Evolutionary conservation across 768 basidiomycete genomes (phyloP).

Genomic region (Sarcomyxa edulis): DNA sequence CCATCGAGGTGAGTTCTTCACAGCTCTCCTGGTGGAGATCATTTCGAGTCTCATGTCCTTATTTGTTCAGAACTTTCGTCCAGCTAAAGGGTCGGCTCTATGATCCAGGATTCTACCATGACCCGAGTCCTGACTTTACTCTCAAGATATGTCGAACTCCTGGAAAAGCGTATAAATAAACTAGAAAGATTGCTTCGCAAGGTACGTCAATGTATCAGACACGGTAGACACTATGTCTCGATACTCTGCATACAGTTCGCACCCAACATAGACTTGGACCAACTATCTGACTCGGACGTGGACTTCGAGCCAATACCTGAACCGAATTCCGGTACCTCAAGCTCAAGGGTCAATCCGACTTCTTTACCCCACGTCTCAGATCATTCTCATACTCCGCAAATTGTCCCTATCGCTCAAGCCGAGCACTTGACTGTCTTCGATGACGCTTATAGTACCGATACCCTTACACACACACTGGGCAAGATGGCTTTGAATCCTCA

Average conservation of each 20-base stretch:
- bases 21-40: too few species aligned
- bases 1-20: conserved; percentile 58
- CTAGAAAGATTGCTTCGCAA: conserved; percentile 52
- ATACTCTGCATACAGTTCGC: too few species aligned
- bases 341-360: background rate
- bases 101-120: conserved; percentile 51
- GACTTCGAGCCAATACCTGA: conserved; percentile 26
- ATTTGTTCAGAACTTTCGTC: background rate
- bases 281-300: conserved; percentile 58
- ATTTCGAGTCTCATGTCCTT: conserved; percentile 1
- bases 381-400: too few species aligned
- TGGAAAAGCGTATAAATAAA: conserved; percentile 56
- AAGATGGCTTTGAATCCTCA: too few species aligned
- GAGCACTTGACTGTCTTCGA: too few species aligned
- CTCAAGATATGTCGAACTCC: conserved; percentile 47
- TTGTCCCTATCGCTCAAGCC: too few species aligned
- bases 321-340: conserved; percentile 16
- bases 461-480: too few species aligned
- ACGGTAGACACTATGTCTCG: too few species aligned
- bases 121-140: conserved; percentile 29
- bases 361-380: conserved; percentile 27
- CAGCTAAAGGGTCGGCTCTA: conserved; percentile 15
- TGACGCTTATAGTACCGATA: too few species aligned
- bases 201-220: conserved; percentile 17
- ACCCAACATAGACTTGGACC: conserved; percentile 49